phyloP scores from a whole-genome alignment of 139 green algal genomes.

The Tetradesmus obliquus region DNA sequence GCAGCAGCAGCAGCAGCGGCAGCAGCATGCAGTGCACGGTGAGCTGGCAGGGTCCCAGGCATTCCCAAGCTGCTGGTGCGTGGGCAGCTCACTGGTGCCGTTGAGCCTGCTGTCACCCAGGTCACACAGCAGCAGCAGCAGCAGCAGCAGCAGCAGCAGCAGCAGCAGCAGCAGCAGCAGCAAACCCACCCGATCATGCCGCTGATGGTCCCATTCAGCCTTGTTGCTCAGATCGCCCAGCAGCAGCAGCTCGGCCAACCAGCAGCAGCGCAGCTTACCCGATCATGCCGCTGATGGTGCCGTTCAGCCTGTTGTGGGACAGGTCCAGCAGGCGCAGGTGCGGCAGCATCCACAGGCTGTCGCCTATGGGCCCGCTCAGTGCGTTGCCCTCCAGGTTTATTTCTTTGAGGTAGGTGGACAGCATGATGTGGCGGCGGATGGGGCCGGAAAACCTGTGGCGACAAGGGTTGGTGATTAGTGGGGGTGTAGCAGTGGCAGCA shows the following conservation, averaged over 20 bases:
- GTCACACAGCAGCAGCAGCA: background rate
- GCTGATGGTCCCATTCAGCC: too few relatives aligned
- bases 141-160: background rate
- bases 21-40: too few relatives aligned
- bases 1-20: too few relatives aligned
- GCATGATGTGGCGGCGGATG: constrained; percentile 8
- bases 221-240: background rate
- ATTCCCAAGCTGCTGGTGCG: too few relatives aligned
- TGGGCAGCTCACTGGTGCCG: too few relatives aligned
- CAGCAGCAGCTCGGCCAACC: background rate
- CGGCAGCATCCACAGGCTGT: constrained; percentile 35
- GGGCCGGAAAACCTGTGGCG: background rate
- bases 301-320: constrained; percentile 10
- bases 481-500: background rate
- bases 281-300: constrained; percentile 13
- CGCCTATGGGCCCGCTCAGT: constrained; percentile 17
- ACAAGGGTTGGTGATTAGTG: background rate
- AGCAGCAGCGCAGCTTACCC: background rate
- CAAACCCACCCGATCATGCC: too few relatives aligned
- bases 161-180: background rate
- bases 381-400: constrained; percentile 19
- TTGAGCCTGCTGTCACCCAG: background rate
- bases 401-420: constrained; percentile 22
- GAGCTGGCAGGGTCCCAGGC: too few relatives aligned
- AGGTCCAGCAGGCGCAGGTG: constrained; percentile 30